These are phyloP conservation scores for Grosmannia penicillata DNA, from an alignment of 2,329 filamentous ascomycete genomes.

Conservation along the genomic window DNA sequence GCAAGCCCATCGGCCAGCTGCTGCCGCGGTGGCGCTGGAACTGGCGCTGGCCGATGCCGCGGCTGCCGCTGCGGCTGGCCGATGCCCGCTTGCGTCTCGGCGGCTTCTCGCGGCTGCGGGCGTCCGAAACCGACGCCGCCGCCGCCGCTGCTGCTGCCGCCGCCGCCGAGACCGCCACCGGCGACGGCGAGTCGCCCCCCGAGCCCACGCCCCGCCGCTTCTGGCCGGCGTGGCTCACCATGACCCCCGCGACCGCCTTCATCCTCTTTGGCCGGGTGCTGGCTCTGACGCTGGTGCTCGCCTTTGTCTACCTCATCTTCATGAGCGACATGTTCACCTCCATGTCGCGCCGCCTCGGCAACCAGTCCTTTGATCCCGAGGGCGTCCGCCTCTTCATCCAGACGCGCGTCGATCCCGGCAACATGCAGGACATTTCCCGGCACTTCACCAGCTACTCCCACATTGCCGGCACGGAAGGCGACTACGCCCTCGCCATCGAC, in stretches of 20 bases:
- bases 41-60: constrained; percentile 28
- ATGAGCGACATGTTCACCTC: constrained; percentile 67
- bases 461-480: constrained; percentile 86
- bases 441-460: constrained; percentile 78
- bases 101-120: constrained; percentile 4
- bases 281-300: constrained; percentile 60
- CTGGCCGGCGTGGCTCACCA: constrained; percentile 17
- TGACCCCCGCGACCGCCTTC: constrained; percentile 27
- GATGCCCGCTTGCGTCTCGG: constrained; percentile 7
- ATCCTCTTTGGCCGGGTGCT: constrained; percentile 60
- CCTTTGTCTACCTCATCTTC: constrained; percentile 72
- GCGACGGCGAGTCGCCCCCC: neutral
- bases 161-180: neutral
- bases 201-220: constrained; percentile 10
- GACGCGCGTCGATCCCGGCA: constrained; percentile 51
- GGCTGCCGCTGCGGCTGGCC: constrained; percentile 30
- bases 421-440: constrained; percentile 57
- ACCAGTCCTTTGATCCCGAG: constrained; percentile 70
- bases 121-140: neutral
- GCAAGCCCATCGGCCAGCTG: constrained; percentile 39
- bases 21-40: constrained; percentile 40
- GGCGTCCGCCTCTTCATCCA: constrained; percentile 64
- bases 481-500: constrained; percentile 73
- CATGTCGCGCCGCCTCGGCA: constrained; percentile 46
- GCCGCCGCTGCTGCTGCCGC: constrained; percentile 5